Percentiles rank a stretch among this genome's conserved stretches.
Evolutionary conservation across 768 basidiomycete genomes (phyloP).

Genomic region (Xerocomellus amylosporus): DNA sequence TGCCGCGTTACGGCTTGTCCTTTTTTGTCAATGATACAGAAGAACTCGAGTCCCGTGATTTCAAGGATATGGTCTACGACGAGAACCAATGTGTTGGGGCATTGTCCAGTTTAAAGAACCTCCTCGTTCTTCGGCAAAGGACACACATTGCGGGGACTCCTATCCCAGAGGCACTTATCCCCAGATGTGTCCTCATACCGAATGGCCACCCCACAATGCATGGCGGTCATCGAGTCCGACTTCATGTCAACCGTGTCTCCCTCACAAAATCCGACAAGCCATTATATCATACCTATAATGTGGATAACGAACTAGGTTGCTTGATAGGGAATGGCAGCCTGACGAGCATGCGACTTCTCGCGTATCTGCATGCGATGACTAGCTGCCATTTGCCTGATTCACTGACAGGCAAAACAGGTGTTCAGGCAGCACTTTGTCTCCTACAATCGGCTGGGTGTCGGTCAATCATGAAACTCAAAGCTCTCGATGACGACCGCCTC

Average conservation of each 20-base stretch:
- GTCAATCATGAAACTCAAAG: slow-evolving; percentile 37
- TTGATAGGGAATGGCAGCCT: background rate
- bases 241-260: too few species aligned
- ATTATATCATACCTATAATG: background rate
- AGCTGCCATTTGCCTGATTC: background rate
- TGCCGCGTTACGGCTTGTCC: slow-evolving; percentile 37
- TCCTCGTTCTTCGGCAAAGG: slow-evolving; percentile 25
- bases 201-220: background rate
- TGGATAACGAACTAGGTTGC: background rate
- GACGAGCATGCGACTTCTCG: background rate
- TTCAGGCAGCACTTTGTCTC: background rate
- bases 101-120: slow-evolving; percentile 38
- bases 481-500: background rate
- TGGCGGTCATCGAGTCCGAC: too few species aligned
- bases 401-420: background rate
- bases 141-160: background rate
- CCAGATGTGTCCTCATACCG: background rate
- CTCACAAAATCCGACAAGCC: background rate
- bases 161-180: background rate
- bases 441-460: slow-evolving; percentile 8
- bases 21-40: slow-evolving; percentile 32
- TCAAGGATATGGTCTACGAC: slow-evolving; percentile 39
- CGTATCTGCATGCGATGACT: background rate
- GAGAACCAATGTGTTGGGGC: slow-evolving; percentile 37
- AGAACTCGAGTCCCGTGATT: slow-evolving; percentile 37